Percentiles rank a stretch among this genome's conserved stretches.
phyloP scores from a whole-genome alignment of 352 stramenopile species.

The Globisporangium apiculatum region DNA sequence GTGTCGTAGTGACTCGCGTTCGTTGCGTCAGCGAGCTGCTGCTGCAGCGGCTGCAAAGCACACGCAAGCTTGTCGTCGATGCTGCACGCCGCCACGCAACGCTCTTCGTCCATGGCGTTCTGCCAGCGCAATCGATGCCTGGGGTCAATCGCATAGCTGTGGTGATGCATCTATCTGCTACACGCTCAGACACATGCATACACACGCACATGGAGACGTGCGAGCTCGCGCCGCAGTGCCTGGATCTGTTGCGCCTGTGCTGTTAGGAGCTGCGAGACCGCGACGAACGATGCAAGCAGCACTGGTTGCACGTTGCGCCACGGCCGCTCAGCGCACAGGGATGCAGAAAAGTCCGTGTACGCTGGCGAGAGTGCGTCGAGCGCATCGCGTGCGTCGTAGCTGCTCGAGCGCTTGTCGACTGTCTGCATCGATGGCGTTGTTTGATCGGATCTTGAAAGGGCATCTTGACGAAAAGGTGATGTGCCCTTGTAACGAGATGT shows the following conservation, averaged over 20 bases:
- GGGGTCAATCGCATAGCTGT: neutral
- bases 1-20: neutral
- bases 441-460: constrained; percentile 4
- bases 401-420: neutral
- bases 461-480: neutral
- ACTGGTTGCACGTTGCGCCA: constrained; percentile 64
- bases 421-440: neutral
- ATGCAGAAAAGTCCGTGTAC: constrained; percentile 11
- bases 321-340: constrained; percentile 33
- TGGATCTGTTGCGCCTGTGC: constrained; percentile 26
- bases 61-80: neutral
- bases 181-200: too few relatives aligned
- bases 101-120: neutral
- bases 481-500: neutral
- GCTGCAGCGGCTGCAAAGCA: neutral
- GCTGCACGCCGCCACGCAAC: neutral
- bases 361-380: neutral
- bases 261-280: constrained; percentile 28
- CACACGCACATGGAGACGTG: constrained; percentile 1
- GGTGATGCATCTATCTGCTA: too few relatives aligned
- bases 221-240: constrained; percentile 6
- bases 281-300: constrained; percentile 31
- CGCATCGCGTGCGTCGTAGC: neutral
- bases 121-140: neutral
- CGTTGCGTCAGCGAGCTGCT: neutral